Percentiles rank a stretch among this genome's conserved stretches.
These are phyloP conservation scores for Caryopteris hybrid DNA, from an alignment of 305 asterid species.

Conservation along the genomic window DNA sequence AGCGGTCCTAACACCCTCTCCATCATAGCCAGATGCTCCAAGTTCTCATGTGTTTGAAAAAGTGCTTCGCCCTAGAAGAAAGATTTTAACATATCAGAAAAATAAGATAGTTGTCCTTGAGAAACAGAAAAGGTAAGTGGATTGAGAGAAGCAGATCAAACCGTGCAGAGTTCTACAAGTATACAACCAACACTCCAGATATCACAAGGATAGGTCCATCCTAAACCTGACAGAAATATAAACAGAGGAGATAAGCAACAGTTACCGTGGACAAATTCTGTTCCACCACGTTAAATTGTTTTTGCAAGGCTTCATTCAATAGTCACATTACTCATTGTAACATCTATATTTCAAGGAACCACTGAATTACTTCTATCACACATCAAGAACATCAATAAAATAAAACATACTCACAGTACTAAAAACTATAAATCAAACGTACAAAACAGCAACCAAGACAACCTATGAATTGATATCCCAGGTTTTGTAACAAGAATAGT, in stretches of 20 bases:
- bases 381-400: neutral
- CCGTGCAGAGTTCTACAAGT: slow-evolving; percentile 81
- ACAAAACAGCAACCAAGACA: neutral
- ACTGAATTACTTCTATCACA: neutral
- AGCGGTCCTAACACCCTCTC: slow-evolving; percentile 80
- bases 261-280: neutral
- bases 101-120: neutral
- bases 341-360: neutral
- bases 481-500: neutral
- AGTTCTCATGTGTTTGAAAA: slow-evolving; percentile 82
- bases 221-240: slow-evolving; percentile 53
- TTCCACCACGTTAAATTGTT: neutral
- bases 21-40: slow-evolving; percentile 99
- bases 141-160: slow-evolving; percentile 30
- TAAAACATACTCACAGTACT: neutral
- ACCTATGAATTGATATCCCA: neutral
- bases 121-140: neutral
- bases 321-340: neutral
- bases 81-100: slow-evolving; percentile 15
- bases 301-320: neutral
- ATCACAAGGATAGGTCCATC: slow-evolving; percentile 88
- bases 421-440: neutral
- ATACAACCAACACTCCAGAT: slow-evolving; percentile 92
- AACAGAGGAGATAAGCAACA: neutral
- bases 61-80: slow-evolving; percentile 63